A percentile compares a stretch with the other conserved stretches of the same genome.
Evolutionary conservation across 208 protist species (phyloP).

Genomic region (Tetramitus jugosus): DNA sequence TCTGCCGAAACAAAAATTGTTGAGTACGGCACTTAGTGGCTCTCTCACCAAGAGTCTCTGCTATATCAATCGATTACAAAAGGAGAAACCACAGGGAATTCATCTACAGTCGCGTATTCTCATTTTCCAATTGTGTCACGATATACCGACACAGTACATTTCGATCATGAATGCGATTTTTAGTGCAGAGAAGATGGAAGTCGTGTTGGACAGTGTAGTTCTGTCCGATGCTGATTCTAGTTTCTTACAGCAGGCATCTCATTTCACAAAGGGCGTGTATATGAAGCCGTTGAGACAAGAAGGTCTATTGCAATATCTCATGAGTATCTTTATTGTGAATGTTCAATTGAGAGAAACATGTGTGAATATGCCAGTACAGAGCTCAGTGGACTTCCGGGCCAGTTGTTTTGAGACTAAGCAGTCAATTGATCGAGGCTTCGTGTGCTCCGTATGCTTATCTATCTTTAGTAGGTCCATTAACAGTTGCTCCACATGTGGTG

Average conservation of each 20-base stretch:
- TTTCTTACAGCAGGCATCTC: slow-evolving; percentile 21
- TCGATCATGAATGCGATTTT: slow-evolving; percentile 19
- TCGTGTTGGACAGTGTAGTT: neutral
- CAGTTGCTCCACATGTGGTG: neutral
- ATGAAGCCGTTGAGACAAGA: slow-evolving; percentile 16
- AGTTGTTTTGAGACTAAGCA: slow-evolving; percentile 15
- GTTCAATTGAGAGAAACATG: neutral
- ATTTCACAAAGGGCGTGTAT: neutral
- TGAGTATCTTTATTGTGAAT: neutral
- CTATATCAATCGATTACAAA: slow-evolving; percentile 20
- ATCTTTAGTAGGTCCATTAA: neutral
- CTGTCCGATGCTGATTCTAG: neutral
- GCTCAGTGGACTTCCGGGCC: slow-evolving; percentile 1
- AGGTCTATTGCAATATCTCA: slow-evolving; percentile 16
- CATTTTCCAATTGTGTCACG: slow-evolving; percentile 10
- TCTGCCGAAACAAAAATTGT: no score
- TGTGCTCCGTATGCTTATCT: slow-evolving; percentile 11
- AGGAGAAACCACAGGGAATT: neutral
- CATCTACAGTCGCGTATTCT: neutral
- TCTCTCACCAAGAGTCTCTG: neutral
- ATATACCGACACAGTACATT: slow-evolving; percentile 20
- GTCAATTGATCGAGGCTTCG: slow-evolving; percentile 1
- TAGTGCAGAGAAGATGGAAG: slow-evolving; percentile 8
- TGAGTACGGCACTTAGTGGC: neutral
- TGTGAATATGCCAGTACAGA: slow-evolving; percentile 10